Evolutionary conservation across 2,329 filamentous ascomycete species (phyloP), one percentile per base, ranked within the genome.

Genomic region (Verticillium nubilum): DNA sequence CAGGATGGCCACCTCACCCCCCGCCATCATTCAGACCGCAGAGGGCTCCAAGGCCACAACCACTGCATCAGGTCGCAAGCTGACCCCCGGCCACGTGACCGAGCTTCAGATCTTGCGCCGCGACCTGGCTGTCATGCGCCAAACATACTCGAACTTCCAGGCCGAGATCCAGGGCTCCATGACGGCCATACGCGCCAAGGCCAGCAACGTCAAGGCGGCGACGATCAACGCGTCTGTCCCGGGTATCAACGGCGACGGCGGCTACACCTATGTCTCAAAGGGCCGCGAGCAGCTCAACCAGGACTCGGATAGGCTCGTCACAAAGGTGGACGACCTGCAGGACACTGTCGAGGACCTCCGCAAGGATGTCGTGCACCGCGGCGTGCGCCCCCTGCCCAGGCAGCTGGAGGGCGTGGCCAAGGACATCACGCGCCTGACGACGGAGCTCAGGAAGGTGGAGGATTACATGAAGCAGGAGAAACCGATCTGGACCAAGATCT

Each of bases 401-500:
- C 93, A 97, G 77, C 86, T 99, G 53, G 95, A 98, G 75, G 80
- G 80, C 37, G 93, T 97, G 23, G 89, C 89, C 65, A 96, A 95
- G 75, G 94, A 98, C 67, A 92, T 99, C 63, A 86, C 87, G 55
- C 76, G 81, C 59, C 87, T 95, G 31, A 90, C 87, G 55, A 88
- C 92, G 69, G 93, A 97, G 69, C 86, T 99, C 63, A 95, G 91
- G 82, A 93, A 91, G 76, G 89, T 99, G 83, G 91, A 97, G 71
- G 93, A 97, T 17, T 96, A 90, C 78, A 85, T 99, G 77, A 88
- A 87, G 67, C 85, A 86, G 54, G 95, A 99, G 82, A 97, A 97
- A 74, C 95, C 95, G 0, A 81, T 97, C 60, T 99, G 95, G 94
- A 97, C 92, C 58, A 97, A 97, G 84, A 96, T 98, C 64, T 99